Base-by-base conservation (phyloP, 106 monocot genomes). In the Dioscorea dumetorum region DNA sequence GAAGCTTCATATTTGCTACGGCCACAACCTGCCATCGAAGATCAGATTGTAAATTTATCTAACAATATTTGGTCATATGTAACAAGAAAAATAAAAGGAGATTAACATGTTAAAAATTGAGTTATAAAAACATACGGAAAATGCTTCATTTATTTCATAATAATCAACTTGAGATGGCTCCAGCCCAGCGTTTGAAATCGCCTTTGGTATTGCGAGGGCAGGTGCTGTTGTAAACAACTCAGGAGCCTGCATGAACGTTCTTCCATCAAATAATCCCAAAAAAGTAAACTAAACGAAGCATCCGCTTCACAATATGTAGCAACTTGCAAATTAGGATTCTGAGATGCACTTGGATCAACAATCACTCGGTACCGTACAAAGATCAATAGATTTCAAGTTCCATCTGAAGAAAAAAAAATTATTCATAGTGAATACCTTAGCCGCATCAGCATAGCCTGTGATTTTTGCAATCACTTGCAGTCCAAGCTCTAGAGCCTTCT, bases 131-230 rank as follows among this genome's bases (percentile, higher is more conserved):
- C 91, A 62, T 74, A 95, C 95, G 65, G 95, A 83, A 73, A 95
- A 95, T n/a, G 95, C 95, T 81, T 95, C 95, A 70, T 95, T 95
- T 70, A 95, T 95, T 86, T 95, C 95, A 73, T 95, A 95, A 80
- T 74, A 95, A 78, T 95, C 95, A 70, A 95, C 82, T 80, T 86
- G 91, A 57, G 84, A 88, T 54, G 95, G 74, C 18, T 83, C 82
- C 75, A 95, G 71, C 20, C 91, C 86, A 66, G 95, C 91, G 76
- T 86, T 86, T 28, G 89, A 82, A 69, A 97, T 79, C 48, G 95
- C 95, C 66, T 97, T 97, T 19, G 91, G 95, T 69, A 97, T 88
- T 48, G 95, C 91, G 62, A 95, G 82, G 48, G 95, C 81, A 50
- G 95, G 95, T 33, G 91, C 70, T 12, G 95, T 95, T 60, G 95